Evolutionary conservation across 108 stramenopile genomes (phyloP), one percentile per base, ranked within the genome.

Genomic region (Discostella pseudostelligera): DNA sequence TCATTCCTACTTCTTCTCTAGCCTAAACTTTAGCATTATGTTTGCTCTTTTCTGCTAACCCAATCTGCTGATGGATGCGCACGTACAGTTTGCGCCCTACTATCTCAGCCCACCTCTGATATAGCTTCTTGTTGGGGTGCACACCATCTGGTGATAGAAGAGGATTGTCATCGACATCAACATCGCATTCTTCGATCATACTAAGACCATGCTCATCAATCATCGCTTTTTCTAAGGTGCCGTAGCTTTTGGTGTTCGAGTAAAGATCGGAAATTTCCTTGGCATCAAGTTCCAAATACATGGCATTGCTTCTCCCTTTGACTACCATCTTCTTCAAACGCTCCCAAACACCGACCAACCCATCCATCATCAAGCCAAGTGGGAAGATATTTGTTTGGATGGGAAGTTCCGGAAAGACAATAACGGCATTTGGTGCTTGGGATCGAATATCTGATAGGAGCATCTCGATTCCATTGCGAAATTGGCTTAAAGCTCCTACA

Each of bases 381-480:
- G 87, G 87, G 29, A 87, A 83, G 4, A 85, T 82, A 53, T 83
- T 87, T 43, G 84, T 46, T 79, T 85, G 81, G 32, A 72, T 70
- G 0, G 87, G 87, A 32, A 87, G 16, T 13, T 80, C 76, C 2
- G 87, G 87, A 25, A 87, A 61, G 8, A 87, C 63, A 28, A 87
- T 70, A 5, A 56, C 63, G 3, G 78, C 62, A 39, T 69, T 49
- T 0, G 87, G 84, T 24, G 84, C 80, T 16, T 77, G 28, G 7
- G 50, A 12, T 20, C 59, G 49, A 64, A 87, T 85, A 24, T 83
- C 77, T 2, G 42, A 17, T 22, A 87, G 65, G 22, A 87, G 66
- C 16, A 50, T 26, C 20, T 62, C 62, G 51, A 87, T 70, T 28
- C 72, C 58, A 21, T 56, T 32, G 28, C 84, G 84, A 58, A 85